Evolutionary conservation across 2,329 filamentous ascomycete species (phyloP).

Genomic region (Diplodia mutila): DNA sequence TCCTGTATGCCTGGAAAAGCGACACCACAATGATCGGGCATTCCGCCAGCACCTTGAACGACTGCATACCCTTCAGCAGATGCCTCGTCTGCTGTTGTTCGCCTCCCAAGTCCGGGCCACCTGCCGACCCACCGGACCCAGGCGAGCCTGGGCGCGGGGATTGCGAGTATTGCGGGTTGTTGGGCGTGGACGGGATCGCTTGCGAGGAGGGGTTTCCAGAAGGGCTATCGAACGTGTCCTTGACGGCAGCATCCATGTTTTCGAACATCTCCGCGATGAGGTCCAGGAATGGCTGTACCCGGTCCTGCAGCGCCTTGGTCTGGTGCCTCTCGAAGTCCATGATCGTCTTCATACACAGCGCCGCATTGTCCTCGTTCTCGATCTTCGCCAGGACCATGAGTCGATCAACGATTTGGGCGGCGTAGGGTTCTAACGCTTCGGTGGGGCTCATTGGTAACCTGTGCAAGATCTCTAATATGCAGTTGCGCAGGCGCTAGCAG

Average conservation of each 20-base stretch:
- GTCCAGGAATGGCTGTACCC: conserved; percentile 86
- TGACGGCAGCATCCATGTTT: conserved; percentile 91
- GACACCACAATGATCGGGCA: conserved; percentile 99
- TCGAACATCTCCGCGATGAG: conserved; percentile 96
- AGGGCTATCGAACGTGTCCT: conserved; percentile 88
- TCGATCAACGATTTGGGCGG: conserved; percentile 84
- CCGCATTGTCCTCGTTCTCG: conserved; percentile 98
- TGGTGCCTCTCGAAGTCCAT: conserved; percentile 97
- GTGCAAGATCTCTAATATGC: conserved; percentile 91
- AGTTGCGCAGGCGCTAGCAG: conserved; percentile 78
- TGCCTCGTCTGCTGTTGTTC: conserved; percentile 83
- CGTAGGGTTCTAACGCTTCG: conserved; percentile 86
- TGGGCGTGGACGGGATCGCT: conserved; percentile 66
- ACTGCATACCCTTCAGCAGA: conserved; percentile 92
- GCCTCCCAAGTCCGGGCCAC: conserved; percentile 71
- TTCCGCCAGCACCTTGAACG: conserved; percentile 96
- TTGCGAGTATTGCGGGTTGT: conserved; percentile 70
- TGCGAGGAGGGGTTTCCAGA: conserved; percentile 44
- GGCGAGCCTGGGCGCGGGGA: conserved; percentile 90
- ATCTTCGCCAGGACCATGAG: conserved; percentile 84
- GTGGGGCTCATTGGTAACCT: conserved; percentile 75
- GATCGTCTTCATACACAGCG: conserved; percentile 96
- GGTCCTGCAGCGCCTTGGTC: conserved; percentile 75
- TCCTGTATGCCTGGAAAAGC: conserved; percentile 90
- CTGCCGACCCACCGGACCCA: conserved; percentile 76